Percentiles rank a stretch among this genome's conserved stretches.
These are phyloP conservation scores for Binderoboletus segoi DNA, from an alignment of 1,284 basidiomycete species.

Conservation along the genomic window DNA sequence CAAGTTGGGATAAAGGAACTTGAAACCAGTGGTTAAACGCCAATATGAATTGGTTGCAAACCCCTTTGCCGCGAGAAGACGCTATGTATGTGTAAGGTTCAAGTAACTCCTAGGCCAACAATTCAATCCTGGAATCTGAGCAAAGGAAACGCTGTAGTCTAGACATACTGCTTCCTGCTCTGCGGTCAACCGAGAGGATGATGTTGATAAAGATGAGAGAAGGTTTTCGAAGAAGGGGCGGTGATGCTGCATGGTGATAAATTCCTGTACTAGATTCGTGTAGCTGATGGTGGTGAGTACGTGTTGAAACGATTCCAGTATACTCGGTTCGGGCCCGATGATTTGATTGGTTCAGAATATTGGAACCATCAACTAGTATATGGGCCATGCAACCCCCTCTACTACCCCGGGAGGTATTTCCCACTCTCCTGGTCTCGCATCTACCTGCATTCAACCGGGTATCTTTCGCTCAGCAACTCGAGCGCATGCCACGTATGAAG, in stretches of 20 bases:
- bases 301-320: too few species aligned
- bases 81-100: slow-evolving; percentile 92
- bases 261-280: slow-evolving; percentile 79
- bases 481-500: too few species aligned
- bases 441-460: too few species aligned
- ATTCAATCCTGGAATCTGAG: not conserved
- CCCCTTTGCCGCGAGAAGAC: slow-evolving; percentile 91
- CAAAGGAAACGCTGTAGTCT: not conserved
- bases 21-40: slow-evolving; percentile 94
- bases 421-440: too few species aligned
- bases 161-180: slow-evolving; percentile 26
- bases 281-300: too few species aligned
- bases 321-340: too few species aligned
- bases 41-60: slow-evolving; percentile 84
- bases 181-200: slow-evolving; percentile 10
- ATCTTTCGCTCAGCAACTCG: too few species aligned
- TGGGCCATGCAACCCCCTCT: too few species aligned
- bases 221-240: slow-evolving; percentile 29
- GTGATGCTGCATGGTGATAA: slow-evolving; percentile 75
- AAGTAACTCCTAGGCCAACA: slow-evolving; percentile 52
- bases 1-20: slow-evolving; percentile 74
- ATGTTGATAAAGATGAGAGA: slow-evolving; percentile 42
- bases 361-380: too few species aligned
- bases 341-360: too few species aligned
- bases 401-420: too few species aligned